These are phyloP conservation scores for Debaryomyces sp. DNA, from an alignment of 1,139 yeast genomes.

Conservation along the genomic window DNA sequence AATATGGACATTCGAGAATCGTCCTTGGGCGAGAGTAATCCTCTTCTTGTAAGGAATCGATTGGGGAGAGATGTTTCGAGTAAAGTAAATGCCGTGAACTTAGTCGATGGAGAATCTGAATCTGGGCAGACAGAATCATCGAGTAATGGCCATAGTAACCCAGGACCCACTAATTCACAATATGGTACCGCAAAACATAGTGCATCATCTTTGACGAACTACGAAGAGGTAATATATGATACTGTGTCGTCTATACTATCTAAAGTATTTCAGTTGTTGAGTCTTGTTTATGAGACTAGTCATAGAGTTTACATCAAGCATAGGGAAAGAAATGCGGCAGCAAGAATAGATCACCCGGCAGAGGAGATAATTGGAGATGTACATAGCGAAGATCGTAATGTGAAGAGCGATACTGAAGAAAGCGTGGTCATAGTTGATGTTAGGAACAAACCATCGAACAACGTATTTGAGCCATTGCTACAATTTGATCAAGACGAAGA, in stretches of 20 bases:
- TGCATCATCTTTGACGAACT: background rate
- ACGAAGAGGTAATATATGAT: background rate
- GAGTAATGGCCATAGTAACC: background rate
- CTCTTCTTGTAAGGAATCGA: background rate
- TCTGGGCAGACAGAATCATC: background rate
- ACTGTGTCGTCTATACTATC: background rate
- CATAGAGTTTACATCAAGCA: background rate
- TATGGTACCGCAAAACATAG: background rate
- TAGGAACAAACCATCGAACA: background rate
- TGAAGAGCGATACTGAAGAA: slow-evolving; percentile 6
- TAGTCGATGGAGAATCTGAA: background rate
- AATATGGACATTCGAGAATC: background rate
- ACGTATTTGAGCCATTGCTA: slow-evolving; percentile 6
- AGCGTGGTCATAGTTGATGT: slow-evolving; percentile 11
- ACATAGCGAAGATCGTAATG: background rate
- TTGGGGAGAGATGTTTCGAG: background rate
- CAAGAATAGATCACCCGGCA: background rate
- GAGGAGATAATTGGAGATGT: background rate
- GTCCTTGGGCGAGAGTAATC: background rate
- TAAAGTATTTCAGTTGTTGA: background rate
- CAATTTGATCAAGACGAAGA: background rate
- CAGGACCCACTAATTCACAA: background rate
- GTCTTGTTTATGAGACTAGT: background rate
- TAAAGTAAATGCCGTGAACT: background rate
- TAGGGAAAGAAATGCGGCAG: background rate